Base-by-base conservation (phyloP, 148 eudicot genomes). In the Arbutus unedo region DNA sequence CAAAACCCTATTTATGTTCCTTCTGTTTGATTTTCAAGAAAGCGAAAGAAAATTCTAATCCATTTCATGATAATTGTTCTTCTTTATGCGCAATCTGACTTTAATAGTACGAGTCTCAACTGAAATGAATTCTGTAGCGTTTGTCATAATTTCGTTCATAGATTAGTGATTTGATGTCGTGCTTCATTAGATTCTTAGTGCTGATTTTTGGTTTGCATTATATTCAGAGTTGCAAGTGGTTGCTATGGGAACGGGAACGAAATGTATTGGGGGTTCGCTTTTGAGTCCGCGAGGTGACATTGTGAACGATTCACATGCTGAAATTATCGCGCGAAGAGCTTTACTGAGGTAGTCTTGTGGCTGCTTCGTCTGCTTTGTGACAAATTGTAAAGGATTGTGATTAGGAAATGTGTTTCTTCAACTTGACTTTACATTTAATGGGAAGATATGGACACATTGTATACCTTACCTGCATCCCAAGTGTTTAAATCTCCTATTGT, bases 231-330 rank as follows among this genome's bases (percentile, higher is more conserved):
- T 94, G 87, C 90, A 91, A 87, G 98, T 96, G 79, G 92, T 94
- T 77, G 91, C 98, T 0, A 54, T 94, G 80, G 98, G 98, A 38
- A 96, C 98, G 3, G 98, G 98, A 80, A 96, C 98, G 31, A 96
- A 96, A 60, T 96, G 98, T 84, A 85, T 94, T 19, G 94, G 97
- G 81, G 85, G 89, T 19, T 90, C 95, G 6, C 81, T 79, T 51
- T 79, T 93, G 81, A 93, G 98, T 87, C 87, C 81, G n/a, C 78
- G 86, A 49, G 98, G 98, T 73, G 98, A 95, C 82, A 95, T 96
- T 81, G 94, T 93, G 25, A 91, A 96, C 77, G 98, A 94, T 91
- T 93, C 97, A 18, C 98, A 96, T 81, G 98, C 98, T 77, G 98
- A 96, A 80, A 83, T 96, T 80, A 85, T 94, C 16, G 97, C 97